Percentiles rank a stretch among this genome's conserved stretches.
Evolutionary conservation across 2,329 filamentous ascomycete genomes (phyloP).

Genomic region (Diaporthe sp.): DNA sequence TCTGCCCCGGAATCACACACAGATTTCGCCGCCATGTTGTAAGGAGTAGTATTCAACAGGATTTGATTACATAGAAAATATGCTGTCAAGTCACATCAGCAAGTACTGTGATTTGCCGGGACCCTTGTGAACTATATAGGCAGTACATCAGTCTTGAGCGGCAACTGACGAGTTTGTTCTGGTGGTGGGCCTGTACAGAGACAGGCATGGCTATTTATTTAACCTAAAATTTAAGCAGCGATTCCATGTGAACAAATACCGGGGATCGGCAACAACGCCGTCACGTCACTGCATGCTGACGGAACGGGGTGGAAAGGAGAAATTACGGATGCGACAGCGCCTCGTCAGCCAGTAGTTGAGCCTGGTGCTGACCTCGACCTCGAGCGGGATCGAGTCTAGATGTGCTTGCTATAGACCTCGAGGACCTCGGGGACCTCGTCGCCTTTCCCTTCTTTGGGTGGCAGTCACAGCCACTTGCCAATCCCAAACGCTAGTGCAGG

Average conservation of each 20-base stretch:
- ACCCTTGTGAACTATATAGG: neutral
- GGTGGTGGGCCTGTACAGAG: neutral
- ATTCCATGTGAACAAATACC: neutral
- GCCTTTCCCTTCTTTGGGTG: neutral
- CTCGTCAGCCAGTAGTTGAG: neutral
- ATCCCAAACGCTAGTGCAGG: slow-evolving; percentile 13
- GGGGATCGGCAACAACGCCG: slow-evolving; percentile 13
- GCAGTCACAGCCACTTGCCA: neutral
- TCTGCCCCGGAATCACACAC: neutral
- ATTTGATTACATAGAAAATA: neutral
- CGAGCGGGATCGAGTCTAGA: neutral
- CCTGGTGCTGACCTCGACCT: neutral
- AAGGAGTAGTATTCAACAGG: too few species aligned
- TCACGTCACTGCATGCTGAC: slow-evolving; percentile 14
- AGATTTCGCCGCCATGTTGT: neutral
- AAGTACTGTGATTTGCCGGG: neutral
- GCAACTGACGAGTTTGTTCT: neutral
- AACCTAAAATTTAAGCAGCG: slow-evolving; percentile 25
- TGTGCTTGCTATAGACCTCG: neutral
- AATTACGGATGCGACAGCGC: neutral
- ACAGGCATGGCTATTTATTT: neutral
- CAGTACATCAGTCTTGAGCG: neutral
- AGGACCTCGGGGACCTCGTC: neutral
- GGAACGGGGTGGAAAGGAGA: neutral
- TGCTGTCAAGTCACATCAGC: neutral